Evolutionary conservation across 2,329 filamentous ascomycete genomes (phyloP).

Genomic region (Fusarium praegraminearum): DNA sequence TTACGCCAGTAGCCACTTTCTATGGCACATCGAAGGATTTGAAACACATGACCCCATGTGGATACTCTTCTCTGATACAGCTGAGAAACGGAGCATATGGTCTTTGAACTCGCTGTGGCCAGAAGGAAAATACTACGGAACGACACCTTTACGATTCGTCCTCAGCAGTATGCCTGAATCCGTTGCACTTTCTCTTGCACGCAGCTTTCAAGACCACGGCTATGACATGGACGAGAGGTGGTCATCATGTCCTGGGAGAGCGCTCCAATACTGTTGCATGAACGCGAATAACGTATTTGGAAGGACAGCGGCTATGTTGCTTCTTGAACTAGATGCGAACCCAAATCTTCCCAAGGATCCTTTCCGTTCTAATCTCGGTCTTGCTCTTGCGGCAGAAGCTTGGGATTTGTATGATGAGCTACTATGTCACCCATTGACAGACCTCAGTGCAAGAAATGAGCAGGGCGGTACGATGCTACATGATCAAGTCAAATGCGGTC

Average conservation of each 20-base stretch:
- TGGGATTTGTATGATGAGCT: not conserved
- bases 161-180: not conserved
- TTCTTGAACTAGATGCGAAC: not conserved
- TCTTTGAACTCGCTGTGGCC: not conserved
- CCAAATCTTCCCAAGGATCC: not conserved
- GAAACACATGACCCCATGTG: not conserved
- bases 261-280: not conserved
- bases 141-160: not conserved
- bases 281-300: rapidly evolving
- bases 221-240: not conserved
- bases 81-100: not conserved
- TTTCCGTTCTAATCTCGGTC: not conserved
- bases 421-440: not conserved
- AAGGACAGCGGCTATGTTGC: rapidly evolving
- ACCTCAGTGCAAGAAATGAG: not conserved
- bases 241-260: not conserved
- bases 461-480: not conserved
- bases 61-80: not conserved
- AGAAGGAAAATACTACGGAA: not conserved
- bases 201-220: rapidly evolving
- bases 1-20: not conserved
- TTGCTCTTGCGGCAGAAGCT: not conserved
- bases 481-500: not conserved
- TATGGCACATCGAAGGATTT: not conserved
- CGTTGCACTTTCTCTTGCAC: not conserved